Evolutionary conservation across 1,139 yeast species (phyloP).

Genomic region (Diutina neorugosa): DNA sequence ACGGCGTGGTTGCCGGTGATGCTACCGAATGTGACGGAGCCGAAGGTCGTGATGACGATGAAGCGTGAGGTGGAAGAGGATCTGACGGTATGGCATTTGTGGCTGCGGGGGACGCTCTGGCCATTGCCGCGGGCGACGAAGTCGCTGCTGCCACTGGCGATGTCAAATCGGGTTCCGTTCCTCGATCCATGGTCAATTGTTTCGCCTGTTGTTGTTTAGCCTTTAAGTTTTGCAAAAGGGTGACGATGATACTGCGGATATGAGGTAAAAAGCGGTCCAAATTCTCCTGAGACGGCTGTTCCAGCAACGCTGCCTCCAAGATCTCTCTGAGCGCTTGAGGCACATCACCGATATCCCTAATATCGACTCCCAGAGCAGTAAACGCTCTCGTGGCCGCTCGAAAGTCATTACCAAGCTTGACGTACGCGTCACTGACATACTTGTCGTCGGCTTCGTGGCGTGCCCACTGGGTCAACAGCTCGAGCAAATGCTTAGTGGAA

Average conservation of each 20-base stretch:
- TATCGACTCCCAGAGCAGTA: constrained; percentile 54
- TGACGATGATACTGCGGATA: constrained; percentile 79
- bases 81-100: too few species aligned
- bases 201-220: constrained; percentile 55
- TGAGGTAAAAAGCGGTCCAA: constrained; percentile 73
- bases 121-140: background rate
- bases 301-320: constrained; percentile 77
- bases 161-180: background rate
- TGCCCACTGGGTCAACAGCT: constrained; percentile 87
- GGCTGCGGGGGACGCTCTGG: too few species aligned
- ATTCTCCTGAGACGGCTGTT: constrained; percentile 75
- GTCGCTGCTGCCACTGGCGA: background rate
- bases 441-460: constrained; percentile 63
- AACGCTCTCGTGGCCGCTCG: constrained; percentile 75
- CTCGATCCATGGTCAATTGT: constrained; percentile 11
- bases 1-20: background rate
- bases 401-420: constrained; percentile 86
- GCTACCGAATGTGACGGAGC: background rate
- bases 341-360: constrained; percentile 66
- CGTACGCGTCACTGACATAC: constrained; percentile 86
- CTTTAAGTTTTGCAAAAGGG: constrained; percentile 68
- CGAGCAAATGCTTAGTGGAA: constrained; percentile 79
- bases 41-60: background rate
- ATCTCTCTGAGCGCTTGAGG: constrained; percentile 63
- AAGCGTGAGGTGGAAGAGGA: too few species aligned